phyloP scores from a whole-genome alignment of 2,329 filamentous ascomycete genomes.

The Cladobotryum protrusum region DNA sequence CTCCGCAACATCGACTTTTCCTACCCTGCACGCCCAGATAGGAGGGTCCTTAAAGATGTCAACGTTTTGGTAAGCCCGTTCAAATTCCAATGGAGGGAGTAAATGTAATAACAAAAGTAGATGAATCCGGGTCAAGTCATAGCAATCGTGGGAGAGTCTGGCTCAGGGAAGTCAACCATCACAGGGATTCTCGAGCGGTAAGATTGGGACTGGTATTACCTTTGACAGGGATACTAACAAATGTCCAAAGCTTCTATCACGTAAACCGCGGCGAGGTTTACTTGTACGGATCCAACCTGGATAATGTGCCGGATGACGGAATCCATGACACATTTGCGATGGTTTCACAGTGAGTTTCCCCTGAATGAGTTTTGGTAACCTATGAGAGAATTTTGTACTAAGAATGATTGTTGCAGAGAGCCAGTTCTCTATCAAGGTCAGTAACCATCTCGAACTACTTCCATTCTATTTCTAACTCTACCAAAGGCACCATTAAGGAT shows the following conservation, averaged over 20 bases:
- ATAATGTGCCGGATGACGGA: too few relatives aligned
- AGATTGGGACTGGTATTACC: conserved; percentile 27
- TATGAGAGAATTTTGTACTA: too few relatives aligned
- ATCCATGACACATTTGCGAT: too few relatives aligned
- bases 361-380: too few relatives aligned
- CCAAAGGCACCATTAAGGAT: conserved; percentile 39
- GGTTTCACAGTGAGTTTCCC: too few relatives aligned
- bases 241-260: too few relatives aligned
- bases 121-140: conserved; percentile 37
- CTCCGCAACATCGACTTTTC: conserved; percentile 23
- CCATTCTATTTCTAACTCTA: too few relatives aligned
- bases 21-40: conserved; percentile 39
- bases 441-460: too few relatives aligned
- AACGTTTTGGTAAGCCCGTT: not conserved
- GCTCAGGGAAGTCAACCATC: conserved; percentile 36
- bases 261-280: too few relatives aligned
- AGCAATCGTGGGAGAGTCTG: conserved; percentile 43
- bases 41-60: conserved; percentile 35
- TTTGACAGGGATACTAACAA: conserved; percentile 35
- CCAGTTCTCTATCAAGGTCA: conserved; percentile 34
- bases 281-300: too few relatives aligned
- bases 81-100: not conserved
- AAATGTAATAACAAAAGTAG: not conserved
- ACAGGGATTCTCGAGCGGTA: conserved; percentile 37
- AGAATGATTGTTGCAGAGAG: conserved; percentile 37